Evolutionary conservation across 148 eudicot species (phyloP), one percentile per base, ranked within the genome.

Genomic region (Drosera capensis): DNA sequence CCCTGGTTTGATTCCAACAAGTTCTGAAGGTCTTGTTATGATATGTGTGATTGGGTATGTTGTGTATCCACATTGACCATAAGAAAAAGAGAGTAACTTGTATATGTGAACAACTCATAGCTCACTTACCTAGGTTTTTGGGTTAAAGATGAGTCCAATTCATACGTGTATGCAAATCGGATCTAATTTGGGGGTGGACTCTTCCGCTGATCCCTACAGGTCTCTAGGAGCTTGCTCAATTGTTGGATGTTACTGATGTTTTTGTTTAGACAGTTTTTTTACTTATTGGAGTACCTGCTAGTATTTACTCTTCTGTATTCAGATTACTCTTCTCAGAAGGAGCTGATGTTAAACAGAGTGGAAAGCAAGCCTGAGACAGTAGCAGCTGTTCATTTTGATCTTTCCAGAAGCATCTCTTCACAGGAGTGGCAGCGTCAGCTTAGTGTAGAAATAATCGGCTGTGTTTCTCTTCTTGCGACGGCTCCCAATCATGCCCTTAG

Each of bases 401-500:
- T 65, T 20, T 43, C 51, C 5, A 64, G 45, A 39, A 55, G 46
- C 37, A 1, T 42, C 15, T 35, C 56, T 14, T 17, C 25, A 2
- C 45, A 49, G 23, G 19, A 46, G 26, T 46, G 26, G 14, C 49
- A 67, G 25, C 16, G 22, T 16, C 45, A 48, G 12, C 43, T 59
- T 20, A 52, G 23, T 13, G 45, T 40, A 7, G 51, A 68, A 26
- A 43, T 76, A 14, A 35, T 83, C 21, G 87, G 94, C 18, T 45
- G 76, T 5, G 84, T 83, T 54, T 84, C 84, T 24, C 68, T 71
- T 45, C 65, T 83, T 40, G 87, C 66, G 56, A 59, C 66, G 20
- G 71, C 60, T 56, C 48, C 64, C 18, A 49, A 48, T 48, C 43
- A 44, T 51, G 47, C 20, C 29, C 80, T 79, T 51, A 69, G 81